phyloP scores from a whole-genome alignment of 306 rosid genomes.

The Ammopiptanthus mongolicus region DNA sequence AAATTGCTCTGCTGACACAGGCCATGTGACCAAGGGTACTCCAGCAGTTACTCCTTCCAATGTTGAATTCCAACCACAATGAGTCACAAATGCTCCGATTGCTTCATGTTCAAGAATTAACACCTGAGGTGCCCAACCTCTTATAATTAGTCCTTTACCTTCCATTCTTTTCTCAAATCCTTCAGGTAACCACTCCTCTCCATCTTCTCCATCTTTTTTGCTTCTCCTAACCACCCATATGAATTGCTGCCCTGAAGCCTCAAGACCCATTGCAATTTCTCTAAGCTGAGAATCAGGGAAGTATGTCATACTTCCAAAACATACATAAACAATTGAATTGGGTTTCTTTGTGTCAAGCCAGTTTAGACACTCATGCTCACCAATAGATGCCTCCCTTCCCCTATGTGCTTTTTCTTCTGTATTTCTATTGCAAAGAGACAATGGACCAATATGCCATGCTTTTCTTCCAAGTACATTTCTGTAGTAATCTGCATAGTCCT shows the following conservation, averaged over 20 bases:
- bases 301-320: constrained; percentile 21
- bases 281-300: neutral
- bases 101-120: constrained; percentile 3
- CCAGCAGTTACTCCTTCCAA: constrained; percentile 4
- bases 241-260: constrained; percentile 14
- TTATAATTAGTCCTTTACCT: neutral
- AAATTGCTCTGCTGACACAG: neutral
- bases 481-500: constrained; percentile 36
- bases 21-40: constrained; percentile 5
- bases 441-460: constrained; percentile 52
- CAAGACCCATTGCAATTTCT: constrained; percentile 28
- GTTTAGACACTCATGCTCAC: neutral
- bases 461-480: constrained; percentile 18
- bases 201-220: neutral
- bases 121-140: constrained; percentile 10
- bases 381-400: constrained; percentile 3
- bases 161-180: constrained; percentile 1
- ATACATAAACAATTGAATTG: constrained; percentile 18
- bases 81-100: constrained; percentile 7
- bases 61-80: neutral
- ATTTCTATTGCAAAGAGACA: constrained; percentile 16
- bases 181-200: neutral
- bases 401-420: neutral
- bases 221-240: constrained; percentile 24
- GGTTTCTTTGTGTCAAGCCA: constrained; percentile 26